Conservation (phyloP, 371 early-diverging fungal species). For the Mycotypha africana region DNA sequence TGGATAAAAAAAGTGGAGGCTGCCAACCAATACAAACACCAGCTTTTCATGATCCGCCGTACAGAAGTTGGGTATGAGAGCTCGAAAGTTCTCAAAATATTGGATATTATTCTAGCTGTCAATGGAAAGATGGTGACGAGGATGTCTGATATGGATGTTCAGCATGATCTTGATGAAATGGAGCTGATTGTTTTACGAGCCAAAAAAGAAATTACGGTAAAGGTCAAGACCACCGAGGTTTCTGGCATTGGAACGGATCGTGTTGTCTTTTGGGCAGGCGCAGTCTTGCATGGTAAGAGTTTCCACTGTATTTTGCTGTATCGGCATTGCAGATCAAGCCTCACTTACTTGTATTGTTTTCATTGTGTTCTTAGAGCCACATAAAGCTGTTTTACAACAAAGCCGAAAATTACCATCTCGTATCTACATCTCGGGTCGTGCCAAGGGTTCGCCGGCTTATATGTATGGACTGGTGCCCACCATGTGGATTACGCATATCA, state of each 20-base stretch:
- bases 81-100: constrained; percentile 59
- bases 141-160: constrained; percentile 66
- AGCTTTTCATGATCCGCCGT: constrained; percentile 67
- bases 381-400: constrained; percentile 78
- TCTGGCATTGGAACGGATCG: constrained; percentile 65
- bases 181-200: constrained; percentile 59
- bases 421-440: constrained; percentile 69
- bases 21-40: constrained; percentile 65
- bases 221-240: constrained; percentile 55
- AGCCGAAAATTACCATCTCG: constrained; percentile 65
- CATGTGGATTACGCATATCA: constrained; percentile 75
- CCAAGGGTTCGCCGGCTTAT: constrained; percentile 76
- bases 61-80: constrained; percentile 66
- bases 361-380: constrained; percentile 52
- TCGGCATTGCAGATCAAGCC: no score
- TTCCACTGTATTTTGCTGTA: not conserved
- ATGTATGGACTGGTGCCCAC: constrained; percentile 82
- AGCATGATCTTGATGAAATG: constrained; percentile 50
- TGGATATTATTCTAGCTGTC: constrained; percentile 71
- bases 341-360: not conserved
- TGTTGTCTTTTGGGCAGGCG: constrained; percentile 74
- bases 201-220: constrained; percentile 61
- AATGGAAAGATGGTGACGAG: constrained; percentile 66
- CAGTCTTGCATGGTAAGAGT: constrained; percentile 49
- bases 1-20: constrained; percentile 72